Base-by-base conservation (phyloP, 441 rosid species). In the Populus tomentosa region DNA sequence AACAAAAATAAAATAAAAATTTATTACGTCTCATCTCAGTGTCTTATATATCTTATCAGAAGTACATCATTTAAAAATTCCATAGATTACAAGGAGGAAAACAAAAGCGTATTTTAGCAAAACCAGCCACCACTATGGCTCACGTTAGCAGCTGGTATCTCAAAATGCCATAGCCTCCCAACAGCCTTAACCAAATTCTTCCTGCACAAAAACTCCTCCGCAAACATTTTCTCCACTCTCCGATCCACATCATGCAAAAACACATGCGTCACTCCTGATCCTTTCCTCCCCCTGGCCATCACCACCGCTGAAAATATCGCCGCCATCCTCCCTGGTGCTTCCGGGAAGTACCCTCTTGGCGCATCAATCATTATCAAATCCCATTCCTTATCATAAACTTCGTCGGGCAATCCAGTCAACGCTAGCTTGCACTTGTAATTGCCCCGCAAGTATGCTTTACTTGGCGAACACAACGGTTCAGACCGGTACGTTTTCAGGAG, bases 311-410 rank as follows among this genome's bases (percentile, higher is more conserved):
- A 82, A 77, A 86, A 90, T 53, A 90, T 90, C 13, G 92, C 92
- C 0, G 79, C 89, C 94, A 90, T 90, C 87, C 94, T 85, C 46
- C 94, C 94, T 0, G 94, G 94, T 2, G 92, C 92, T 82, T 78
- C 84, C 1, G 85, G 68, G 36, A 83, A 90, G 67, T 85, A 90
- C 14, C 94, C 94, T 3, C 87, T 79, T 18, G 94, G 94, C 26
- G 92, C 94, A 30, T 90, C 94, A 75, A 90, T 85, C 94, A 90
- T 89, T 40, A 90, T 89, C 73, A 90, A 59, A 71, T 90, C 94
- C 94, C 94, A 90, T 73, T 90, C 89, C 70, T 71, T 87, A 9
- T 85, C 84, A 76, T 88, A 88, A 59, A 89, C 84, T 81, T 88
- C 90, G 21, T 88, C 88, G 2, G 91, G 89, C 3, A 90, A 78